Conservation (phyloP, 2,329 filamentous ascomycete species). For the Ophiocordyceps camponoti-rufipedis region DNA sequence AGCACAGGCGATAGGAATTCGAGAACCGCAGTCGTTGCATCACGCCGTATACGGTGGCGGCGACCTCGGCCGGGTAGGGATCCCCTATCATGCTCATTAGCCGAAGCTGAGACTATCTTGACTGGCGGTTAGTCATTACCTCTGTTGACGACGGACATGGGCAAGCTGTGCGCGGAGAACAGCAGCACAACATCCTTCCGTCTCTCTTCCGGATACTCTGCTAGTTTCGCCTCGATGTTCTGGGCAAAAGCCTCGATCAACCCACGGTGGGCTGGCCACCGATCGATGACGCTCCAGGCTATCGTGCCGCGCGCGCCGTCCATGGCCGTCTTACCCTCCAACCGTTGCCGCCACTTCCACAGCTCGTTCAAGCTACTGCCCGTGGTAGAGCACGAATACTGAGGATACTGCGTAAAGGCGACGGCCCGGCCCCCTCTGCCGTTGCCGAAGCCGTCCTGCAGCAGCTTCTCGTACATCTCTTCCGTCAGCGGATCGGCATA, state of each 20-base stretch:
- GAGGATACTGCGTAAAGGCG: slow-evolving; percentile 94
- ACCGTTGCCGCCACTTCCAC: slow-evolving; percentile 85
- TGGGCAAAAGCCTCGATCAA: slow-evolving; percentile 81
- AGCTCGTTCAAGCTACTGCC: slow-evolving; percentile 92
- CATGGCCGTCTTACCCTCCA: slow-evolving; percentile 57
- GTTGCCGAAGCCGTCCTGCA: slow-evolving; percentile 78
- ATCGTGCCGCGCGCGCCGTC: slow-evolving; percentile 48
- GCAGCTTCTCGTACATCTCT: slow-evolving; percentile 68
- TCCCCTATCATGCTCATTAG: slow-evolving; percentile 42
- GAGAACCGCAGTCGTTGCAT: slow-evolving; percentile 77
- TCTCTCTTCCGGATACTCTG: slow-evolving; percentile 66
- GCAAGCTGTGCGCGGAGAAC: slow-evolving; percentile 89
- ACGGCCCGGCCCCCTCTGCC: slow-evolving; percentile 86
- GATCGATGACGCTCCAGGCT: slow-evolving; percentile 92
- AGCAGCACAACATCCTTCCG: slow-evolving; percentile 68
- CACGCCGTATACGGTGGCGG: slow-evolving; percentile 90
- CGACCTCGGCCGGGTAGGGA: slow-evolving; percentile 88
- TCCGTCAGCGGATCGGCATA: slow-evolving; percentile 90
- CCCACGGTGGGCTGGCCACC: slow-evolving; percentile 85
- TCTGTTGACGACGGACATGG: slow-evolving; percentile 94
- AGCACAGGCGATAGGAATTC: slow-evolving; percentile 85
- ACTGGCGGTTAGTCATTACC: slow-evolving; percentile 22
- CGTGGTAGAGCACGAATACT: slow-evolving; percentile 95
- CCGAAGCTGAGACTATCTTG: neutral
- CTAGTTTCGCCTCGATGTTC: slow-evolving; percentile 75